Conservation (phyloP, 306 rosid genomes). For the Carpinus viminea region DNA sequence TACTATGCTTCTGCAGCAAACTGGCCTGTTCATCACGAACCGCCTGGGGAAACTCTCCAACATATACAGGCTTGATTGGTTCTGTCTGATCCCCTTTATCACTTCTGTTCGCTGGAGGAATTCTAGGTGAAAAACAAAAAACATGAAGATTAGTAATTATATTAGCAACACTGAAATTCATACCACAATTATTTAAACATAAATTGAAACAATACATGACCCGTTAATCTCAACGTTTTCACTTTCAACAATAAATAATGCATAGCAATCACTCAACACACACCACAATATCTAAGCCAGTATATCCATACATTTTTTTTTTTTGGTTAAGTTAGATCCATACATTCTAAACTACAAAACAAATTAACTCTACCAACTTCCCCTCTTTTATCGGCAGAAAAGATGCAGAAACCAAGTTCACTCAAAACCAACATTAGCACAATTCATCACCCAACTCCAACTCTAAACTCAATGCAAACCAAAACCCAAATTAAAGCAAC, state of each 20-base stretch:
- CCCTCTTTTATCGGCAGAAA: background rate
- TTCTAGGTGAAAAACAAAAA: constrained; percentile 41
- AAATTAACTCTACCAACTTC: background rate
- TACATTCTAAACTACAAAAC: background rate
- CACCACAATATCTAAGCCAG: background rate
- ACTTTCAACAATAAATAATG: background rate
- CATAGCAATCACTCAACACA: background rate
- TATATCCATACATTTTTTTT: too few relatives aligned
- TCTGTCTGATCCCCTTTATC: constrained; percentile 55
- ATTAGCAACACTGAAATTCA: background rate
- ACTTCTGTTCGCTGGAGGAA: constrained; percentile 55
- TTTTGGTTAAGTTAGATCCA: too few relatives aligned
- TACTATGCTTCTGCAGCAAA: constrained; percentile 52
- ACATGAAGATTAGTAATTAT: constrained; percentile 1
- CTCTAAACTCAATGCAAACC: background rate
- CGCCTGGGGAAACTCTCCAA: constrained; percentile 78
- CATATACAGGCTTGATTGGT: constrained; percentile 73
- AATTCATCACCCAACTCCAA: background rate
- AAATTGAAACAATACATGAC: background rate
- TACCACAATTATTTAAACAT: background rate
- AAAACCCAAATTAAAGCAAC: background rate
- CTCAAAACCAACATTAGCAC: background rate
- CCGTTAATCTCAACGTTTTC: background rate
- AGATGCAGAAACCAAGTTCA: background rate
- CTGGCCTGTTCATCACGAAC: constrained; percentile 72